Conservation (phyloP, 495 filamentous ascomycete species). For the Annulohypoxylon stygium region DNA sequence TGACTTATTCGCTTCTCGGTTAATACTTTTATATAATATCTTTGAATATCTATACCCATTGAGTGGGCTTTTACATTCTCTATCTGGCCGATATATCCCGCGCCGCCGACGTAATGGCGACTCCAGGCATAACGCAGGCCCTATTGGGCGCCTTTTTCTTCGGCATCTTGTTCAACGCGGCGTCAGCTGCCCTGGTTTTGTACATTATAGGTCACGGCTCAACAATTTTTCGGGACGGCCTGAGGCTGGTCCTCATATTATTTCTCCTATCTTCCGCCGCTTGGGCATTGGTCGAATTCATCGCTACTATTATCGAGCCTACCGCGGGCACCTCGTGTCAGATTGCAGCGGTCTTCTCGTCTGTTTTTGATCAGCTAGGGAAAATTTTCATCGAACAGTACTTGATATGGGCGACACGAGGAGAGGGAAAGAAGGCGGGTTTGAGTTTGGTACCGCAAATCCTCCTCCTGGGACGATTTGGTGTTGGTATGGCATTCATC, state of each 20-base stretch:
- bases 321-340: constrained; percentile 61
- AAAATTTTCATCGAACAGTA: constrained; percentile 65
- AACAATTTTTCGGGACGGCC: constrained; percentile 66
- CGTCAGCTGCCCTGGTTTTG: constrained; percentile 64
- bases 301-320: constrained; percentile 60
- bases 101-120: constrained; percentile 58
- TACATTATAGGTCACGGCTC: constrained; percentile 64
- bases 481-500: constrained; percentile 63
- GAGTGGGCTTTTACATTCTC: constrained; percentile 64
- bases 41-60: constrained; percentile 55
- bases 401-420: constrained; percentile 62
- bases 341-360: constrained; percentile 61
- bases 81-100: constrained; percentile 44
- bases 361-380: constrained; percentile 66
- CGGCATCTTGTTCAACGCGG: constrained; percentile 66
- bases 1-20: constrained; percentile 53
- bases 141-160: constrained; percentile 68
- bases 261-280: constrained; percentile 64
- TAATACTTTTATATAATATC: constrained; percentile 42
- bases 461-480: constrained; percentile 59
- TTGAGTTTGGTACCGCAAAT: constrained; percentile 56
- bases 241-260: constrained; percentile 72
- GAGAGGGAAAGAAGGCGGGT: constrained; percentile 47
- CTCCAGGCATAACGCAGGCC: constrained; percentile 62
- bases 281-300: constrained; percentile 66